Evolutionary conservation across 2,329 filamentous ascomycete species (phyloP).

Genomic region (Falciphora oryzae): DNA sequence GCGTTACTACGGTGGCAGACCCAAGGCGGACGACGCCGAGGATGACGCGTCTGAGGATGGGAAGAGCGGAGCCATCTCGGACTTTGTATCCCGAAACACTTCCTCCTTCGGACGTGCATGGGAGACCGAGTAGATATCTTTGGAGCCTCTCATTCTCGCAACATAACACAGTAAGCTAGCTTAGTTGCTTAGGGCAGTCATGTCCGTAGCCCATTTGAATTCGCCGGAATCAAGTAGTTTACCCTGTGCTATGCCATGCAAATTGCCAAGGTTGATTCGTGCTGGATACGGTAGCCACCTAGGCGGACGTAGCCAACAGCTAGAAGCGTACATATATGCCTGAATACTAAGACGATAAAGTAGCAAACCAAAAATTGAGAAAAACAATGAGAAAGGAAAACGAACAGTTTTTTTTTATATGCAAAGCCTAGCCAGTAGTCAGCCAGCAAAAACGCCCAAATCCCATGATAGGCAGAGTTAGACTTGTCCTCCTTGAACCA

Average conservation of each 20-base stretch:
- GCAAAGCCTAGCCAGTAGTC: background rate
- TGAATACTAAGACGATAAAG: background rate
- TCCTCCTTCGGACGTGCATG: background rate
- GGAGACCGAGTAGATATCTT: background rate
- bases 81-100: background rate
- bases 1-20: constrained; percentile 11
- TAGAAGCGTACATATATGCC: background rate
- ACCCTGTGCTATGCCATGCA: no score
- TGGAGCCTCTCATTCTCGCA: no score
- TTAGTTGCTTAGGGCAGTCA: no score
- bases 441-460: background rate
- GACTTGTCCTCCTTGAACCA: background rate
- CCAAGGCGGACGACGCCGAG: background rate
- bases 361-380: background rate
- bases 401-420: background rate
- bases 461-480: background rate
- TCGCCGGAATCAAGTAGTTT: no score
- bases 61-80: background rate
- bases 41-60: background rate
- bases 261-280: no score
- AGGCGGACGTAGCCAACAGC: background rate
- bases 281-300: no score
- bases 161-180: no score
- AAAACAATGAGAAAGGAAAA: background rate
- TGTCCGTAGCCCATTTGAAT: no score